These are phyloP conservation scores for Aspergillus fischeri DNA, from an alignment of 2,329 filamentous ascomycete species.

Conservation along the genomic window DNA sequence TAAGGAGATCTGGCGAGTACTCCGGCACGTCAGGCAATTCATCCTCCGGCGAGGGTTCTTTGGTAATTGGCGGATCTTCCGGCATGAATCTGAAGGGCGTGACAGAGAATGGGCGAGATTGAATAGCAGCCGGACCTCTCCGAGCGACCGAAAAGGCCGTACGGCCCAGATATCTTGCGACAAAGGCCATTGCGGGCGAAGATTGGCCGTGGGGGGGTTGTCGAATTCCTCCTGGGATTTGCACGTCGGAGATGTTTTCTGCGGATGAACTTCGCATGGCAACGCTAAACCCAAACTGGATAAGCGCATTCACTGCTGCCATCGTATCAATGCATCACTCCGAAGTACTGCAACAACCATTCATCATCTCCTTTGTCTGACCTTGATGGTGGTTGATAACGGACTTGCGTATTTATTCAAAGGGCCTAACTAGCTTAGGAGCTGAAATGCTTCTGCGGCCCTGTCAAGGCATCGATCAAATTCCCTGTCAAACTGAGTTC, in stretches of 20 bases:
- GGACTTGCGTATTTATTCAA: background rate
- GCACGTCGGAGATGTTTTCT: constrained; percentile 22
- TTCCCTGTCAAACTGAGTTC: background rate
- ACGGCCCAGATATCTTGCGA: constrained; percentile 36
- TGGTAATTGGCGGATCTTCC: constrained; percentile 30
- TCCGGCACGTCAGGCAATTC: constrained; percentile 26
- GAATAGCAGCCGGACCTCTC: constrained; percentile 23
- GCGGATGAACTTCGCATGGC: constrained; percentile 14
- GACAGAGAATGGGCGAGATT: constrained; percentile 31
- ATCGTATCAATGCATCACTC: background rate
- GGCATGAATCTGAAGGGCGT: constrained; percentile 30
- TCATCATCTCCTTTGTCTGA: background rate
- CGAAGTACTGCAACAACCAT: background rate
- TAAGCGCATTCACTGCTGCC: background rate
- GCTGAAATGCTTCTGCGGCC: background rate
- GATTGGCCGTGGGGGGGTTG: constrained; percentile 12
- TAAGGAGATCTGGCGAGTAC: constrained; percentile 34
- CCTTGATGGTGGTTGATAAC: background rate
- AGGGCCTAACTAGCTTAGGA: background rate
- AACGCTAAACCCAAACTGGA: constrained; percentile 21
- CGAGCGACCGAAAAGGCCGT: constrained; percentile 30
- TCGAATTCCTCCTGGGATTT: constrained; percentile 5
- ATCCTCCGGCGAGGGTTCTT: constrained; percentile 26
- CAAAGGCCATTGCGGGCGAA: constrained; percentile 35
- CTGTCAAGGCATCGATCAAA: background rate